These are phyloP conservation scores for Phytophthora tubulina DNA, from an alignment of 352 stramenopile species.

Conservation along the genomic window DNA sequence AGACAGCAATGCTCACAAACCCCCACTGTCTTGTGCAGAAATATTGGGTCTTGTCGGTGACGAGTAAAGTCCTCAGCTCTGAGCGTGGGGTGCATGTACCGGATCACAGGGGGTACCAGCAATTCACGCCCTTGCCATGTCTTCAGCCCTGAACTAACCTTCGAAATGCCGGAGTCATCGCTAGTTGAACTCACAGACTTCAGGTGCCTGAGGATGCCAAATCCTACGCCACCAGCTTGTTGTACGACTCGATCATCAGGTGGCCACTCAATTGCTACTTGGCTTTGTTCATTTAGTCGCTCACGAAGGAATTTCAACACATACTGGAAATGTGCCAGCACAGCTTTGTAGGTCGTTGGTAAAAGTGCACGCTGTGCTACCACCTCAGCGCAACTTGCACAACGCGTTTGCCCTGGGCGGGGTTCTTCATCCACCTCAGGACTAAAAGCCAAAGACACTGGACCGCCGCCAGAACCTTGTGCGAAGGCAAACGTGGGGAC, in stretches of 20 bases:
- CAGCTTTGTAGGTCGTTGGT: constrained; percentile 93
- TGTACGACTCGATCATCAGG: constrained; percentile 88
- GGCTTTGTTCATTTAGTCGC: constrained; percentile 53
- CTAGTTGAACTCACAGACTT: constrained; percentile 23
- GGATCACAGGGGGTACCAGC: constrained; percentile 93
- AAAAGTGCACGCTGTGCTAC: constrained; percentile 82
- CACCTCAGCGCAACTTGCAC: constrained; percentile 86
- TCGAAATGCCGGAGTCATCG: constrained; percentile 20
- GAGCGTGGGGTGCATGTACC: constrained; percentile 91
- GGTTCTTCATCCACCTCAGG: constrained; percentile 31
- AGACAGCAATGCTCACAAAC: constrained; percentile 96
- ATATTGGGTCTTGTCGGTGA: constrained; percentile 94
- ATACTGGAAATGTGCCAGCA: constrained; percentile 95
- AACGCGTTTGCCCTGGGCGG: constrained; percentile 56
- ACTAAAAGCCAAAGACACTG: constrained; percentile 27
- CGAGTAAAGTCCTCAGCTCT: constrained; percentile 84
- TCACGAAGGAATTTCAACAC: constrained; percentile 78
- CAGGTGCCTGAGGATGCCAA: constrained; percentile 77
- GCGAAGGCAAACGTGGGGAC: constrained; percentile 64
- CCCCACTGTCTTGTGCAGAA: constrained; percentile 92
- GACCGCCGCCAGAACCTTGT: constrained; percentile 31
- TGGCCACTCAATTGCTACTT: constrained; percentile 87
- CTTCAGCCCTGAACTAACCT: constrained; percentile 13
- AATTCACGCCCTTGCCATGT: constrained; percentile 57
- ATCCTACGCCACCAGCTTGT: constrained; percentile 93